These are phyloP conservation scores for Paramyrothecium sp. DNA, from an alignment of 2,329 filamentous ascomycete genomes.

Conservation along the genomic window DNA sequence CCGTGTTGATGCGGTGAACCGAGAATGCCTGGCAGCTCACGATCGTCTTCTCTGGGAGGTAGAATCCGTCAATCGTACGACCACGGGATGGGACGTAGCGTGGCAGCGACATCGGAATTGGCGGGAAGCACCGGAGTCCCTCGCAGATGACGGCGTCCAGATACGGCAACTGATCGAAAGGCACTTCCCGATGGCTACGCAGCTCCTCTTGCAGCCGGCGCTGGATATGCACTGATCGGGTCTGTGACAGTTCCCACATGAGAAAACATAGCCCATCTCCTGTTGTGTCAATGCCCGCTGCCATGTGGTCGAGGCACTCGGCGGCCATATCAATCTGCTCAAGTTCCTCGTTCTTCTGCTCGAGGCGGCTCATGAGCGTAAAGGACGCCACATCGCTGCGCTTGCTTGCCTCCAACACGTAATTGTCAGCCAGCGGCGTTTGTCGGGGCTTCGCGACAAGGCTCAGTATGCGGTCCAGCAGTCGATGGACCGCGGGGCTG, in stretches of 20 bases:
- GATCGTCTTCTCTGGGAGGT: slow-evolving; percentile 50
- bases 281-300: slow-evolving; percentile 70
- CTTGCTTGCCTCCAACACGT: slow-evolving; percentile 52
- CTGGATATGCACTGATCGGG: slow-evolving; percentile 51
- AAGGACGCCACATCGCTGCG: slow-evolving; percentile 47
- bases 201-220: slow-evolving; percentile 52
- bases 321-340: slow-evolving; percentile 57
- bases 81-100: slow-evolving; percentile 55
- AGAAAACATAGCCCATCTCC: slow-evolving; percentile 69
- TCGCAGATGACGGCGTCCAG: slow-evolving; percentile 65
- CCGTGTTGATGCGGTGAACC: slow-evolving; percentile 55
- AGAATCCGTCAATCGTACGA: slow-evolving; percentile 53
- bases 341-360: slow-evolving; percentile 47
- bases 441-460: slow-evolving; percentile 52
- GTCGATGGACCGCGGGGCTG: slow-evolving; percentile 47
- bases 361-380: slow-evolving; percentile 58
- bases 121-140: slow-evolving; percentile 59
- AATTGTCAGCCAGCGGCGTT: slow-evolving; percentile 57
- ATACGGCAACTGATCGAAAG: slow-evolving; percentile 52
- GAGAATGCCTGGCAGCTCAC: slow-evolving; percentile 63
- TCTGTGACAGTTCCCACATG: slow-evolving; percentile 69
- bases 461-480: slow-evolving; percentile 44
- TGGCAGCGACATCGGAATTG: slow-evolving; percentile 67
- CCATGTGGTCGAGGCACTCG: slow-evolving; percentile 71
- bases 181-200: slow-evolving; percentile 30